These are phyloP conservation scores for Talaromyces ruber DNA, from an alignment of 495 filamentous ascomycete genomes.

Conservation along the genomic window DNA sequence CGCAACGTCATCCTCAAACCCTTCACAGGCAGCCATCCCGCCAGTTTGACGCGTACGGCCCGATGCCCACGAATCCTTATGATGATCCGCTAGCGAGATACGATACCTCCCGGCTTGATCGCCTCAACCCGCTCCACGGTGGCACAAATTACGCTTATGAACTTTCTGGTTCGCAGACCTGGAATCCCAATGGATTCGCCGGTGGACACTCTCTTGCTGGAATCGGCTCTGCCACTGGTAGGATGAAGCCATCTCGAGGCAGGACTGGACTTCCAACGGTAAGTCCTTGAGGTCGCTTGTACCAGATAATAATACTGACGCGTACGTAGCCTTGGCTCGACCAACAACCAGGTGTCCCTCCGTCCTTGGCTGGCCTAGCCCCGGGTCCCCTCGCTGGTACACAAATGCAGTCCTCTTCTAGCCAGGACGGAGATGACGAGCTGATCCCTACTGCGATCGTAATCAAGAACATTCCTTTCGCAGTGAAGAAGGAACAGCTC, in stretches of 20 bases:
- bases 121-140: slow-evolving; percentile 46
- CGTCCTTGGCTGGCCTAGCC: slow-evolving; percentile 43
- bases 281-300: slow-evolving; percentile 18
- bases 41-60: slow-evolving; percentile 59
- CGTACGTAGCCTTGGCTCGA: slow-evolving; percentile 50
- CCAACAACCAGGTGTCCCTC: slow-evolving; percentile 45
- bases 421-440: slow-evolving; percentile 61
- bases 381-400: slow-evolving; percentile 41
- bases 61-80: slow-evolving; percentile 53
- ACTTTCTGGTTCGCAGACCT: slow-evolving; percentile 54
- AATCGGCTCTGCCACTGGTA: slow-evolving; percentile 45
- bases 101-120: slow-evolving; percentile 51
- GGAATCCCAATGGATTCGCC: slow-evolving; percentile 52
- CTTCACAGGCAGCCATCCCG: slow-evolving; percentile 60
- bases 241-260: slow-evolving; percentile 47
- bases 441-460: slow-evolving; percentile 97
- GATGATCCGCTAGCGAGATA: slow-evolving; percentile 55
- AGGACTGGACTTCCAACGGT: slow-evolving; percentile 52
- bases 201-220: slow-evolving; percentile 43
- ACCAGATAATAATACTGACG: slow-evolving; percentile 10
- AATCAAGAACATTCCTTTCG: slow-evolving; percentile 99
- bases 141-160: slow-evolving; percentile 50
- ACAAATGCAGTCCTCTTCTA: slow-evolving; percentile 42
- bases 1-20: slow-evolving; percentile 54
- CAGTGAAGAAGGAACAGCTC: slow-evolving; percentile 93